phyloP scores from a whole-genome alignment of 768 basidiomycete genomes.

The Trichaptum fuscoviolaceum region DNA sequence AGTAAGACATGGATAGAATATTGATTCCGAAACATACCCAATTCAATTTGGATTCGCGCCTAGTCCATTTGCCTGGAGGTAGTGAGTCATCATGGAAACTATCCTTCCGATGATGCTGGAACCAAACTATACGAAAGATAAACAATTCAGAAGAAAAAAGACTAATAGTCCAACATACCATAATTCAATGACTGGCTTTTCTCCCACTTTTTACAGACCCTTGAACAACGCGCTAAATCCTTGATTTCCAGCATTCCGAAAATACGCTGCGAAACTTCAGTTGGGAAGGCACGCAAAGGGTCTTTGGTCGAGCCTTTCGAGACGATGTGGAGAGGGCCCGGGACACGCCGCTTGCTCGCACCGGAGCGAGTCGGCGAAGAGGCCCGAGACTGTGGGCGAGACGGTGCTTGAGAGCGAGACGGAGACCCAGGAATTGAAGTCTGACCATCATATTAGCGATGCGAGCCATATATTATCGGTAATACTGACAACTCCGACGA shows the following conservation, averaged over 20 bases:
- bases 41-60: conserved; percentile 88
- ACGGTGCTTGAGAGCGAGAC: conserved; percentile 13
- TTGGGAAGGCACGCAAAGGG: conserved; percentile 68
- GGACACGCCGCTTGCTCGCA: conserved; percentile 42
- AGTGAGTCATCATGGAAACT: conserved; percentile 77
- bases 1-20: background rate
- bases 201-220: conserved; percentile 83
- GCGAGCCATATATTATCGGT: no score
- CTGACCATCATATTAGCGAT: background rate
- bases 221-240: conserved; percentile 71
- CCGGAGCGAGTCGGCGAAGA: conserved; percentile 36
- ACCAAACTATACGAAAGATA: conserved; percentile 65
- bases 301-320: conserved; percentile 35
- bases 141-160: conserved; percentile 5
- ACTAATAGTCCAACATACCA: conserved; percentile 38
- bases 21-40: conserved; percentile 50
- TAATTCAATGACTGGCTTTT: conserved; percentile 90
- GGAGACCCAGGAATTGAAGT: conserved; percentile 13
- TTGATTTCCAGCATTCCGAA: conserved; percentile 56
- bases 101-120: conserved; percentile 84
- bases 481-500: conserved; percentile 20
- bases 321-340: conserved; percentile 43
- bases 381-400: conserved; percentile 44
- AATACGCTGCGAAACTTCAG: conserved; percentile 75
- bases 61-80: conserved; percentile 86